Evolutionary conservation across 176 grass and related monocot species (phyloP), one percentile per base, ranked within the genome.

Genomic region (Chloris gayana): DNA sequence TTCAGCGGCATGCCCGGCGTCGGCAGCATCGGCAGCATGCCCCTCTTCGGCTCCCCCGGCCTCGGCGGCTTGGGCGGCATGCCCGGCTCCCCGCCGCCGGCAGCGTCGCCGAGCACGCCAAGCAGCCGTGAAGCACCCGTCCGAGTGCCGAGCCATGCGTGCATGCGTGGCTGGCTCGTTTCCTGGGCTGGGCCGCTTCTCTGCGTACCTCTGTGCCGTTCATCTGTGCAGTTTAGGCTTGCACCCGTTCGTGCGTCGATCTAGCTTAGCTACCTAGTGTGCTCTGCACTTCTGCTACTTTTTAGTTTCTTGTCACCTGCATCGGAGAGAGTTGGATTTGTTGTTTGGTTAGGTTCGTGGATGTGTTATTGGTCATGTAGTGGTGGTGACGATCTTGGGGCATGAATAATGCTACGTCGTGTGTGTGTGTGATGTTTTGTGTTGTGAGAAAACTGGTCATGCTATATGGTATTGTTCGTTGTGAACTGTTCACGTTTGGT

Each of bases 391-490:
- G 70, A 76, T 85, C 82, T 85, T 24, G 11, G 64, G 77, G 82
- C 82, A 85, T 85, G 54, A 89, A 80, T 65, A 88, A 88, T 83
- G 86, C 80, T 85, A 57, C n/a, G 64, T n/a, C n/a, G n/a, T n/a
- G n/a, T n/a, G n/a, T 69, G 50, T 69, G 59, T 14, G 62, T 66
- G 45, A 53, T 54, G 70, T 33, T 33, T 68, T 80, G 30, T 73
- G 67, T 14, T 62, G 26, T 54, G 50, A 54, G 18, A 57, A 57
- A 64, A 32, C 30, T 64, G 62, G 30, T 33, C 18, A 33, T 33
- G 29, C 6, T 18, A 64, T 57, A 30, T 64, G 15, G 29, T 33
- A 33, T 64, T 64, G 22, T 24, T 54, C 19, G 42, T 45, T 45
- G 7, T 57, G 8, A 24, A 24, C 25, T 13, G 24, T 25, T 26